phyloP scores from a whole-genome alignment of 1,284 basidiomycete species.

The Marasmius tenuissimus region DNA sequence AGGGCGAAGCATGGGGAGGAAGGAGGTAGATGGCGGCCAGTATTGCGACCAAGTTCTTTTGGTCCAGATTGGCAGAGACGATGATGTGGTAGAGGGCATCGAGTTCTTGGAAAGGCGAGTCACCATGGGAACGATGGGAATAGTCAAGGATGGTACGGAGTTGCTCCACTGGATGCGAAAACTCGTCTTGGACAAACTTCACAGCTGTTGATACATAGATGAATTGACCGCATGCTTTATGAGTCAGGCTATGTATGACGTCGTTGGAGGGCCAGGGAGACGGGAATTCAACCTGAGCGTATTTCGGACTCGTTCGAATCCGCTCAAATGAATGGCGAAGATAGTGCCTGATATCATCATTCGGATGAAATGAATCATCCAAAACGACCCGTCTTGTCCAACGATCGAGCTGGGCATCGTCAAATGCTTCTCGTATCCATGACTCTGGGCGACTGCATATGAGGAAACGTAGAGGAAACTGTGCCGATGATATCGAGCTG shows the following conservation, averaged over 20 bases:
- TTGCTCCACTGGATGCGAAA: slow-evolving; percentile 21
- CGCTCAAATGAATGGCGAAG: not conserved
- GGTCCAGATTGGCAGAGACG: not conserved
- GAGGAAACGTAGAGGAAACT: slow-evolving; percentile 23
- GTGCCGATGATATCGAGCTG: not conserved
- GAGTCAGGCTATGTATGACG: slow-evolving; percentile 18
- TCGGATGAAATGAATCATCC: not conserved
- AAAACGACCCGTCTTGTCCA: not conserved
- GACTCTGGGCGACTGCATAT: slow-evolving; percentile 24
- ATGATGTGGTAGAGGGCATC: slow-evolving; percentile 13
- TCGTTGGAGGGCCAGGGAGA: slow-evolving; percentile 18
- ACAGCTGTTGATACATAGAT: slow-evolving; percentile 26
- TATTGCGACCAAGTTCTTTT: not conserved
- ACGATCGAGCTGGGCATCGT: not conserved
- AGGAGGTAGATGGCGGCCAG: not conserved
- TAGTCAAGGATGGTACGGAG: slow-evolving; percentile 18
- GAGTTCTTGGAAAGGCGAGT: slow-evolving; percentile 23
- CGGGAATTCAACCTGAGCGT: not conserved
- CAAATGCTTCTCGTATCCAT: slow-evolving; percentile 20
- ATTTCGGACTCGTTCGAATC: not conserved
- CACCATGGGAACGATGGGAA: not conserved
- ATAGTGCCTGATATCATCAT: not conserved
- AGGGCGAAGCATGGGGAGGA: not conserved
- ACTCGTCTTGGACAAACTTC: slow-evolving; percentile 21
- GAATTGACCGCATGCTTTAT: slow-evolving; percentile 24